Evolutionary conservation across 768 basidiomycete species (phyloP), one percentile per base, ranked within the genome.

Genomic region (Trametes sanguinea): DNA sequence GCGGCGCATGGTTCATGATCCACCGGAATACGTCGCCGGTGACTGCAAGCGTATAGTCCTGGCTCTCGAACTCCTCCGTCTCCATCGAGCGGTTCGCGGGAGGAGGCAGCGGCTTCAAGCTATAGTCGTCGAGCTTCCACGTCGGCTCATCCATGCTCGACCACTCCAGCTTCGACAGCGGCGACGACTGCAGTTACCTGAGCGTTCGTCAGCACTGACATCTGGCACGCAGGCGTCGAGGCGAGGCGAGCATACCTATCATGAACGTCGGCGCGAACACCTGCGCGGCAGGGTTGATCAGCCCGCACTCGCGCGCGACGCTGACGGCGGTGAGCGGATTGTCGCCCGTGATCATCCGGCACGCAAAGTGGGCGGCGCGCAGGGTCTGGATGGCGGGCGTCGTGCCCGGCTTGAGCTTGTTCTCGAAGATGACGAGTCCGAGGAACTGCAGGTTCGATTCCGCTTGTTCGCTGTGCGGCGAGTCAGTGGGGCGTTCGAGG

Each of bases 271-370:
- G 95, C 9, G 87, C 78, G 72, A 95, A 99, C 13, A 98, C 89
- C 69, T 95, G 89, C 0, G 90, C 91, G 16, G 92, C 89, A 65
- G 92, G 91, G 62, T 86, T 90, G 67, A 98, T 87, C 57, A 99
- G 77, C 44, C 84, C 85, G 66, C 96, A 98, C 76, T 99, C 97
- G 61, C 95, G 80, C 1, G 95, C 97, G 40, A 99, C 96, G 66
- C 95, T 97, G 68, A 98, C 91, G 4, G 96, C 97, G 6, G 97
- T 99, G 43, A 97, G 80, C 35, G 95, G 88, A 65, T 99, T 99
- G 71, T 99, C 97, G 9, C 97, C 97, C 0, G 97, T 99, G 53
- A 97, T 95, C 97, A 99, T 98, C 65, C 95, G 82, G 69, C 94
- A 95, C 17, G 94, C 91, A 40, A 99, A 76, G 76, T 98, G 94